Conservation (phyloP, 352 stramenopile genomes). For the Globisporangium iwayamae region DNA sequence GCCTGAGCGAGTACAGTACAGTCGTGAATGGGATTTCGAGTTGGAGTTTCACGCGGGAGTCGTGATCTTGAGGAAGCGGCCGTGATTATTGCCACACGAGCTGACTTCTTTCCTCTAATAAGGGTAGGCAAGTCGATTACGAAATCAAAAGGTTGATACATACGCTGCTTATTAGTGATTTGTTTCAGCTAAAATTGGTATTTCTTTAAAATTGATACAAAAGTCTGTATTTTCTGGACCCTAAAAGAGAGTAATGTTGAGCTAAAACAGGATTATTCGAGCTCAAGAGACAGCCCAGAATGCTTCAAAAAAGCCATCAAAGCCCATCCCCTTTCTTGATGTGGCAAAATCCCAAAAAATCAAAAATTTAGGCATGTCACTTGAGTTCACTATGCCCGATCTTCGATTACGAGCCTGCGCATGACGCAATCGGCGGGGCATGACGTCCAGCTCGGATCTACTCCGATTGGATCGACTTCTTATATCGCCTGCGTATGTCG, state of each 20-base stretch:
- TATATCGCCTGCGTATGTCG: not conserved
- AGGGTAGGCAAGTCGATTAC: too few species aligned
- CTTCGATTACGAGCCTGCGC: not conserved
- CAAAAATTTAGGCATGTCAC: not conserved
- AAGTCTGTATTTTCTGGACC: too few species aligned
- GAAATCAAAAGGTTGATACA: too few species aligned
- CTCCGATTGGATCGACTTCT: not conserved
- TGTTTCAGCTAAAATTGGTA: too few species aligned
- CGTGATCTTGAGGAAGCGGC: not conserved
- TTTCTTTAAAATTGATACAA: too few species aligned
- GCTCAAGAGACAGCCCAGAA: not conserved
- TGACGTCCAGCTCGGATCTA: not conserved
- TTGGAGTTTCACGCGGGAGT: not conserved
- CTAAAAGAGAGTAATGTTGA: too few species aligned
- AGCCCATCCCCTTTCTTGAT: not conserved
- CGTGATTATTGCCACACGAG: not conserved
- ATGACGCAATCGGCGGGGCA: not conserved
- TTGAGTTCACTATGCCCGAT: not conserved
- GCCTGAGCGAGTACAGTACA: not conserved
- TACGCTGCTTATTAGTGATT: too few species aligned
- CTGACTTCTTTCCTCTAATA: not conserved
- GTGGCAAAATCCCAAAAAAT: not conserved
- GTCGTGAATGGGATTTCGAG: too few species aligned
- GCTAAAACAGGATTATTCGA: too few species aligned
- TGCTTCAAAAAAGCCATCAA: not conserved